These are phyloP conservation scores for Porphyrellus cyaneotinctus DNA, from an alignment of 768 basidiomycete species.

Conservation along the genomic window DNA sequence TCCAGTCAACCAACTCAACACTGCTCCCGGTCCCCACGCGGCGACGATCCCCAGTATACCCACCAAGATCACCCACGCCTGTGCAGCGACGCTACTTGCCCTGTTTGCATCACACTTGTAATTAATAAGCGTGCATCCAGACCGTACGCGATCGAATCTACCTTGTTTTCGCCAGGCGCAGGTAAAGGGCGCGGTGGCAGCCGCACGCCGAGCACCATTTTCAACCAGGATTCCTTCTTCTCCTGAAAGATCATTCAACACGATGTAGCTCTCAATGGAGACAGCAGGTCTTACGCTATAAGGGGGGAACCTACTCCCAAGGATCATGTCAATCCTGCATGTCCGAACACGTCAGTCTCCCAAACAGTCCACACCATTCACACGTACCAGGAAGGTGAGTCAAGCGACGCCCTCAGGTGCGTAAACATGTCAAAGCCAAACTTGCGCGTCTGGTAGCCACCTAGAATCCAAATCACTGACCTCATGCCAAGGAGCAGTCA, in stretches of 20 bases:
- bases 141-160: neutral
- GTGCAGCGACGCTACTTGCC: neutral
- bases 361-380: neutral
- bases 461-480: conserved; percentile 30
- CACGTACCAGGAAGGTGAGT: conserved; percentile 36
- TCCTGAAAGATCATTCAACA: conserved; percentile 6
- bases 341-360: neutral
- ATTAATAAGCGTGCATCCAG: conserved; percentile 12
- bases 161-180: conserved; percentile 8
- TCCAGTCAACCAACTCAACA: conserved; percentile 2
- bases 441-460: conserved; percentile 69
- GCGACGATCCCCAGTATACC: conserved; percentile 4
- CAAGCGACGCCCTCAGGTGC: conserved; percentile 56
- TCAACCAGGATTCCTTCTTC: conserved; percentile 26
- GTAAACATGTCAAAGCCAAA: conserved; percentile 76
- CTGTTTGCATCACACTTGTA: conserved; percentile 4
- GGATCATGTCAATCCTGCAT: conserved; percentile 22
- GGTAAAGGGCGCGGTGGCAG: conserved; percentile 23
- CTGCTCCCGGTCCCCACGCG: conserved; percentile 4
- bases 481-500: neutral
- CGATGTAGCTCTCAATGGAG: neutral
- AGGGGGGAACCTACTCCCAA: conserved; percentile 30
- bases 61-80: conserved; percentile 6
- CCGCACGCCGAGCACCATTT: conserved; percentile 6
- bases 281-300: conserved; percentile 18